Evolutionary conservation across 805 yeast genomes (phyloP), one percentile per base, ranked within the genome.

Genomic region (Candida qinlingensis): DNA sequence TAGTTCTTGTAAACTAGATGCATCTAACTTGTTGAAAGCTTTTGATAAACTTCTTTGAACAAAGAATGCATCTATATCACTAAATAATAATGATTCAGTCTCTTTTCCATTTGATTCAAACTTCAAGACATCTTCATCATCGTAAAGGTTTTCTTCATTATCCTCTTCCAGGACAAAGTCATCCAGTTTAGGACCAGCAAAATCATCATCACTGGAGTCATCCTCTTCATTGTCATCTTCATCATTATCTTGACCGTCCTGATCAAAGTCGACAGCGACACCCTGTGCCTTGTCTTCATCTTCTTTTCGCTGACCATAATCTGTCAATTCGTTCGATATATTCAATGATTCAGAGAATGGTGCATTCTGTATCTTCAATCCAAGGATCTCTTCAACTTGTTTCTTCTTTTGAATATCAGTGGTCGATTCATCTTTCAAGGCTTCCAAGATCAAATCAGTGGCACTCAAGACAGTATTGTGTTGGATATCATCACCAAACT

Each of bases 391-490:
- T 46, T 80, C 80, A 3, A 86, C 59, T 4, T 44, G 48, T 42
- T 73, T 75, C n/a, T 63, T 59, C 42, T 78, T 78, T 53, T 77
- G 77, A 7, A 57, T 53, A 19, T 77, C 81, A 1, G 72, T 64
- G 1, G 65, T 48, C 1, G 64, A 68, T 2, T 73, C 80, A 44
- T 72, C 70, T 55, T 77, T 81, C 50, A 85, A 57, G 1, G 75
- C 65, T 53, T 77, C 84, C 37, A 87, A 56, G 0, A 83, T 60
- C 4, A 83, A 69, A 61, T 87, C 94, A 2, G 88, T 79, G 5
- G 90, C 87, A 4, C 94, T 83, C 25, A 81, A 62, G 3, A 89
- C 73, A 2, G 81, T 77, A 39, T 81, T 87, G 48, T 85, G 89
- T 7, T 91, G 79, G n/a, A 87, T 78, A 62, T 90, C 97, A 43